A percentile compares a stretch with the other conserved stretches of the same genome.
phyloP scores from a whole-genome alignment of 768 basidiomycete species.

The Lentinula lateritia region DNA sequence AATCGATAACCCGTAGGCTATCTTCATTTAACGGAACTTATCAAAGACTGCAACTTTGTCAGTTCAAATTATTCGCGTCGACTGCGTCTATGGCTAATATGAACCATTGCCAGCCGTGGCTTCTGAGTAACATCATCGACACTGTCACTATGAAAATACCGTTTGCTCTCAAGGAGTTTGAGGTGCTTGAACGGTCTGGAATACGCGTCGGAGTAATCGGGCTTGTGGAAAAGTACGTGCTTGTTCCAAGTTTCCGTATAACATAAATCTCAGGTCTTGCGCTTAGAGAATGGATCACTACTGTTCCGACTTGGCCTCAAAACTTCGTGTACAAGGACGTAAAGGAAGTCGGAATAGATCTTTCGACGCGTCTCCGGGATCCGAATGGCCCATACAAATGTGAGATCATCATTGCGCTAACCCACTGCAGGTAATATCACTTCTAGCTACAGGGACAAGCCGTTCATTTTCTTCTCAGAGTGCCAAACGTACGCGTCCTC shows the following conservation, averaged over 20 bases:
- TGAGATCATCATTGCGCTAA: constrained; percentile 82
- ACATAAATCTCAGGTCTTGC: background rate
- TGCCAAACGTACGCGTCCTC: constrained; percentile 39
- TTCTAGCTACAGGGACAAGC: background rate
- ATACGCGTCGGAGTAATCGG: constrained; percentile 78
- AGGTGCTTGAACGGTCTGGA: constrained; percentile 65
- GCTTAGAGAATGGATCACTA: constrained; percentile 81
- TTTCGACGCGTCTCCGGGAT: constrained; percentile 71
- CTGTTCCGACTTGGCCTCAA: constrained; percentile 81
- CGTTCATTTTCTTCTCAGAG: constrained; percentile 19
- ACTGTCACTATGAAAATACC: constrained; percentile 58
- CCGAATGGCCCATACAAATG: constrained; percentile 63
- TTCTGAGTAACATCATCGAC: constrained; percentile 84
- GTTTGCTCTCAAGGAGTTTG: constrained; percentile 51
- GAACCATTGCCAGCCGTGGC: constrained; percentile 63
- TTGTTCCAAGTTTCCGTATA: background rate
- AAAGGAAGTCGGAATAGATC: constrained; percentile 61
- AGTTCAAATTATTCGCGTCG: constrained; percentile 19
- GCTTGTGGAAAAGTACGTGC: constrained; percentile 72
- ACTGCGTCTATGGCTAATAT: background rate
- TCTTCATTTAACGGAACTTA: constrained; percentile 59
- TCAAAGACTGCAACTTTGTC: constrained; percentile 72
- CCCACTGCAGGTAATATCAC: constrained; percentile 63
- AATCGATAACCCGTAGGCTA: constrained; percentile 35
- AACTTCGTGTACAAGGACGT: constrained; percentile 76